phyloP scores from a whole-genome alignment of 2,329 filamentous ascomycete species.

The Calonectria hongkongensis region DNA sequence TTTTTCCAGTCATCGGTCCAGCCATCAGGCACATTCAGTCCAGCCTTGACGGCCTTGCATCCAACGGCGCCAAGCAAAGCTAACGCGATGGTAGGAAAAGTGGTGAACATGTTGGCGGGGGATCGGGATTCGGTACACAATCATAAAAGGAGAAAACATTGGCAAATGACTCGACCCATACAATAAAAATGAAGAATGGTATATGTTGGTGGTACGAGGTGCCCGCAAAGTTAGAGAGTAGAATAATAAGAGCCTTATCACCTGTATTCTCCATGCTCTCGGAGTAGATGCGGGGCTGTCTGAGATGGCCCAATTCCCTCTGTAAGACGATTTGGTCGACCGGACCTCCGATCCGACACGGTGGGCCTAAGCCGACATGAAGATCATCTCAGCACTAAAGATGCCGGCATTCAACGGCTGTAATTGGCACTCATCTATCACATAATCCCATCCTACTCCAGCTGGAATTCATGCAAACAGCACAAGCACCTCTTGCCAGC shows the following conservation, averaged over 20 bases:
- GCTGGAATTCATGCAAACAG: neutral
- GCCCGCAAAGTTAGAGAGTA: no score
- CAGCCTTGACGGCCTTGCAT: constrained; percentile 1
- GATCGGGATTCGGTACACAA: neutral
- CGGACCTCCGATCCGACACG: constrained; percentile 5
- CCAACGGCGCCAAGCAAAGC: constrained; percentile 5
- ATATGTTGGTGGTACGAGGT: neutral
- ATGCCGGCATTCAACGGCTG: neutral
- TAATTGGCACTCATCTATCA: neutral
- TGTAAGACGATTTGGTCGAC: neutral
- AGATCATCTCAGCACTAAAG: neutral
- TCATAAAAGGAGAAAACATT: constrained; percentile 23
- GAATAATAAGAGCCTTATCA: neutral
- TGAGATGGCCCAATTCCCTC: no score
- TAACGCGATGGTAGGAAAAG: neutral
- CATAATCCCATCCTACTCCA: neutral
- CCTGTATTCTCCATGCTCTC: neutral
- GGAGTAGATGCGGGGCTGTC: neutral
- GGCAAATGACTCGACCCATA: neutral
- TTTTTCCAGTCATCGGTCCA: constrained; percentile 7
- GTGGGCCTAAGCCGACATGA: neutral
- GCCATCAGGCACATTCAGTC: constrained; percentile 1
- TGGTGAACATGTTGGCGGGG: neutral
- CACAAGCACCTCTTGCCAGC: neutral
- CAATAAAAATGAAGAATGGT: neutral